Evolutionary conservation across 192 early-diverging fungal species (phyloP), one percentile per base, ranked within the genome.

Genomic region (Gamsiella multidivaricata): DNA sequence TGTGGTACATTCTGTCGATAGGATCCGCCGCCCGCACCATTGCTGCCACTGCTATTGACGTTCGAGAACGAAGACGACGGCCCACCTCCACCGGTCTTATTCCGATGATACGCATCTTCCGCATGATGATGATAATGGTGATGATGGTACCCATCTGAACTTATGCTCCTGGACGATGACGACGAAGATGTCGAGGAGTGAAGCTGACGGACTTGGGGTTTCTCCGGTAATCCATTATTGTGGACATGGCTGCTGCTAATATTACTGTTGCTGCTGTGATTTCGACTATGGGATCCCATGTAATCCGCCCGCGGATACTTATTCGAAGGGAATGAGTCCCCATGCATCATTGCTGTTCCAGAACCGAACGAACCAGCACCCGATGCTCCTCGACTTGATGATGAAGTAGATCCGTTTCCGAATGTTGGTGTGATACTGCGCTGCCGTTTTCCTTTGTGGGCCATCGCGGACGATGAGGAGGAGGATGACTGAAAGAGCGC

Each of bases 261-360:
- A 9, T 15, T 47, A 17, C 31, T 62, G 33, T 53, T 45, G 23
- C 17, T 49, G 29, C 45, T 65, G 32, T n/a, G 37, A 34, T 47
- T 59, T 17, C 58, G 37, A 9, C 57, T n/a, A 47, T 75, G 57
- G 1, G 57, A 55, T 54, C 46, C 62, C 42, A 36, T 37, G 25
- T 65, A 60, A 59, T 75, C 63, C 71, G 71, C 71, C 71, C 71
- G 63, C 64, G 71, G 71, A 75, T 66, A 64, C 57, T 75, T 75
- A 25, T 51, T 58, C 37, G 58, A 50, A 54, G 46, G 22, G 46
- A 37, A 26, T 26, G 58, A 54, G 43, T 46, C 45, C n/a, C n/a
- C n/a, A n/a, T n/a, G n/a, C n/a, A n/a, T n/a, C n/a, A n/a, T 28
- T 52, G 59, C 39, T 39, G 28, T 43, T 6, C 12, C 8, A 20